These are phyloP conservation scores for Coniochaeta sp. DNA, from an alignment of 2,329 filamentous ascomycete species.

Conservation along the genomic window DNA sequence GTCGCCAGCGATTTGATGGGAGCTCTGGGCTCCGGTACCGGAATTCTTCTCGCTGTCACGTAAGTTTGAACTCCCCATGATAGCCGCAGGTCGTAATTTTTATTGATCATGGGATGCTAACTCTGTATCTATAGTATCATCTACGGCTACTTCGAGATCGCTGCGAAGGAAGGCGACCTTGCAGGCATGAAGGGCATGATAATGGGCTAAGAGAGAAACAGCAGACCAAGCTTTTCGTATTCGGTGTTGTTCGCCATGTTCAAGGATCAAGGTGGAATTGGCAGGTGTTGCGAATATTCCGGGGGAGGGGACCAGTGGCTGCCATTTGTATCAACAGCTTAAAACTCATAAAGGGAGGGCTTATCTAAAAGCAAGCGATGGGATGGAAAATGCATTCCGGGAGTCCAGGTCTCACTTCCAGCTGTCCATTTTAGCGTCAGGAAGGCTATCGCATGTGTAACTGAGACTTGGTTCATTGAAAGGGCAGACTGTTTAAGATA, in stretches of 20 bases:
- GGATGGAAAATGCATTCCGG: conserved; percentile 10
- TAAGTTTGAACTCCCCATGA: conserved; percentile 46
- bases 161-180: conserved; percentile 96
- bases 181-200: conserved; percentile 70
- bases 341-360: conserved; percentile 15
- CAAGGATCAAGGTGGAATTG: not conserved
- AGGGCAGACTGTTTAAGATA: not conserved
- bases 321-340: conserved; percentile 14
- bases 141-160: conserved; percentile 99
- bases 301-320: conserved; percentile 7
- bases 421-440: conserved; percentile 5
- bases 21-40: conserved; percentile 90
- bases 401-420: conserved; percentile 11
- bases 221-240: not conserved
- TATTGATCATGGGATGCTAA: conserved; percentile 19
- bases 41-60: conserved; percentile 97
- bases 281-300: conserved; percentile 6
- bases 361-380: conserved; percentile 11
- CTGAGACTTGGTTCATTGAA: not conserved
- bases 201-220: conserved; percentile 46
- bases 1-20: conserved; percentile 94
- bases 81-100: not conserved
- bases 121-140: conserved; percentile 67
- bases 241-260: not conserved
- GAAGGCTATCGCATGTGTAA: not conserved